Conservation (phyloP, 192 early-diverging fungal species). For the Glomus cerebriforme region DNA sequence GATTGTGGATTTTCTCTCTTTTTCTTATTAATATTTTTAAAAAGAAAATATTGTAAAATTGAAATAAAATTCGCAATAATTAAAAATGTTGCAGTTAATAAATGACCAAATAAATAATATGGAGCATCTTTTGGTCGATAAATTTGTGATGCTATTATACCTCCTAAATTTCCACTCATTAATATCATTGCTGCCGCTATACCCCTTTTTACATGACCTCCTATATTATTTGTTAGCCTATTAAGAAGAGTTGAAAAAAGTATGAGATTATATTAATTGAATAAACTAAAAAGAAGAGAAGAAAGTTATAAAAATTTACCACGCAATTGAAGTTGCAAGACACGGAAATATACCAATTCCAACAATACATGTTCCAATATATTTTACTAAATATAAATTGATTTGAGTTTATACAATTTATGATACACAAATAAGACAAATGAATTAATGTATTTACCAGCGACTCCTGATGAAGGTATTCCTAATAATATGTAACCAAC, state of each 20-base stretch:
- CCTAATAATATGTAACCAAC: not conserved
- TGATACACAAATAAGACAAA: not conserved
- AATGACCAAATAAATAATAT: not conserved
- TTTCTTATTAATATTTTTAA: not conserved
- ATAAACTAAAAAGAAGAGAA: constrained; percentile 43
- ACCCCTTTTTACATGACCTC: constrained; percentile 75
- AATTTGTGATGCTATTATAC: constrained; percentile 72
- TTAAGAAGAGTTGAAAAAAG: constrained; percentile 29
- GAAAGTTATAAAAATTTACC: constrained; percentile 49
- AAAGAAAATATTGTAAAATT: not conserved
- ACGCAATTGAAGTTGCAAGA: constrained; percentile 40
- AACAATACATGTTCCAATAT: not conserved
- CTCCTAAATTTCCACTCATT: constrained; percentile 72
- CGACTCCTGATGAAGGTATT: not conserved
- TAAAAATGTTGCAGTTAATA: not conserved
- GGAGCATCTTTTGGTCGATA: constrained; percentile 35
- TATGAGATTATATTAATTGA: constrained; percentile 19
- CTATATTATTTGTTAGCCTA: constrained; percentile 66
- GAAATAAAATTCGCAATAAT: not conserved
- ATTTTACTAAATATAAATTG: constrained; percentile 11
- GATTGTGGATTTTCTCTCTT: not conserved
- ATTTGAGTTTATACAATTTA: not conserved
- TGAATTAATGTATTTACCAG: not conserved
- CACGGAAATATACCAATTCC: not conserved
- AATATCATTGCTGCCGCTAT: constrained; percentile 67